Conservation (phyloP, 2,329 filamentous ascomycete genomes). For the Fusarium sacchari region DNA sequence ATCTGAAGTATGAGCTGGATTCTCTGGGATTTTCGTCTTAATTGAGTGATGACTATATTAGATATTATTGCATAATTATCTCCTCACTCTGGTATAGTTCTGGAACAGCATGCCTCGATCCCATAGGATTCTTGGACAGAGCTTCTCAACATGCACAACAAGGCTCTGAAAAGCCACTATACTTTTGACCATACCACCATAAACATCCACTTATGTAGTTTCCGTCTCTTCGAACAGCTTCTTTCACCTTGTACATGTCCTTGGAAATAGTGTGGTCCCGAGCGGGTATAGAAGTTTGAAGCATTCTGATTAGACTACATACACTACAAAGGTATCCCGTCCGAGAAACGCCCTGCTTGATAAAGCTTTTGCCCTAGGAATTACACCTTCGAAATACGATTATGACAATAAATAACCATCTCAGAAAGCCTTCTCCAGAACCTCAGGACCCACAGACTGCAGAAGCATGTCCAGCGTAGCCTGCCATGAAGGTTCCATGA, state of each 20-base stretch:
- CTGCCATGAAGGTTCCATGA: background rate
- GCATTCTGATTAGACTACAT: background rate
- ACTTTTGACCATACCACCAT: rapidly evolving
- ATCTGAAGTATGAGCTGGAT: rapidly evolving
- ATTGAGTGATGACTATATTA: rapidly evolving
- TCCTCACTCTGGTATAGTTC: no score
- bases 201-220: no score
- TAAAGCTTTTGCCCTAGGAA: background rate
- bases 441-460: background rate
- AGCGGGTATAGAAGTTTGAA: background rate
- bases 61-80: rapidly evolving
- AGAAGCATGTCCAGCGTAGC: background rate
- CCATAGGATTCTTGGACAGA: rapidly evolving
- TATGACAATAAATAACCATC: background rate
- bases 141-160: background rate
- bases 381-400: background rate
- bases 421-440: background rate
- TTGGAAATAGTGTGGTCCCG: background rate
- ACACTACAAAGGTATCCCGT: background rate
- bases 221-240: background rate
- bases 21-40: rapidly evolving
- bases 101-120: rapidly evolving
- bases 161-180: rapidly evolving
- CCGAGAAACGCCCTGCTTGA: background rate
- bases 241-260: rapidly evolving